Conservation (phyloP, 1,284 basidiomycete genomes). For the Heliocybe sulcata region DNA sequence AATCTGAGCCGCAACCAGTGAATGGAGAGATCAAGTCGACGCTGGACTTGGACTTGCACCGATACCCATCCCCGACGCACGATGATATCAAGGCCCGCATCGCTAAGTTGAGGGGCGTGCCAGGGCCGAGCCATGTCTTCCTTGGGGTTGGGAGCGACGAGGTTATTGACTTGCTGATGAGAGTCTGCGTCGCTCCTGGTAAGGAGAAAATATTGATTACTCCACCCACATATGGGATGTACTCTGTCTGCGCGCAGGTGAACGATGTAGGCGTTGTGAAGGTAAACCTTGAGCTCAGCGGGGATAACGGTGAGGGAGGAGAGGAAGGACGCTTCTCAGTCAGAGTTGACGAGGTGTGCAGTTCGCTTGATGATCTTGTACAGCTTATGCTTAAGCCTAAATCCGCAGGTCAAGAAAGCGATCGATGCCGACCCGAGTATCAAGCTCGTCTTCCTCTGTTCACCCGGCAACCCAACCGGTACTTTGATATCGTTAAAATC, state of each 20-base stretch:
- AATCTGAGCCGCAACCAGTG: constrained; percentile 13
- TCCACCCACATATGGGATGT: constrained; percentile 99
- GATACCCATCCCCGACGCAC: constrained; percentile 85
- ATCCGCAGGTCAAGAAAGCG: constrained; percentile 61
- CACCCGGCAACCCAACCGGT: constrained; percentile 96
- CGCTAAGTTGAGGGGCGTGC: constrained; percentile 63
- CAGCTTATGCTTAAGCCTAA: constrained; percentile 5
- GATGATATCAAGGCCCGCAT: constrained; percentile 76
- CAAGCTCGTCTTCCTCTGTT: constrained; percentile 94
- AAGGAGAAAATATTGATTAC: constrained; percentile 79
- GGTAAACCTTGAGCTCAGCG: constrained; percentile 67
- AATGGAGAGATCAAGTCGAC: constrained; percentile 23
- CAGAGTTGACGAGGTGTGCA: constrained; percentile 65
- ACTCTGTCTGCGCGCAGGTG: constrained; percentile 89
- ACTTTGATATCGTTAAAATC: constrained; percentile 75
- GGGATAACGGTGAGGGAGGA: constrained; percentile 54
- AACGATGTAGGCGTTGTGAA: constrained; percentile 88
- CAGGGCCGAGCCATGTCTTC: constrained; percentile 72
- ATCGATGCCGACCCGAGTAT: constrained; percentile 66
- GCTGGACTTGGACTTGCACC: constrained; percentile 57
- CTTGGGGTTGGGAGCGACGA: constrained; percentile 97
- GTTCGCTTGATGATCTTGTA: neutral
- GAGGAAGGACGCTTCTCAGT: constrained; percentile 75
- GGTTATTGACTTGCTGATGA: constrained; percentile 91
- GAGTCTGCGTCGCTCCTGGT: constrained; percentile 81